Evolutionary conservation across 2,329 filamentous ascomycete genomes (phyloP), one percentile per base, ranked within the genome.

Genomic region (Huntiella omanensis): DNA sequence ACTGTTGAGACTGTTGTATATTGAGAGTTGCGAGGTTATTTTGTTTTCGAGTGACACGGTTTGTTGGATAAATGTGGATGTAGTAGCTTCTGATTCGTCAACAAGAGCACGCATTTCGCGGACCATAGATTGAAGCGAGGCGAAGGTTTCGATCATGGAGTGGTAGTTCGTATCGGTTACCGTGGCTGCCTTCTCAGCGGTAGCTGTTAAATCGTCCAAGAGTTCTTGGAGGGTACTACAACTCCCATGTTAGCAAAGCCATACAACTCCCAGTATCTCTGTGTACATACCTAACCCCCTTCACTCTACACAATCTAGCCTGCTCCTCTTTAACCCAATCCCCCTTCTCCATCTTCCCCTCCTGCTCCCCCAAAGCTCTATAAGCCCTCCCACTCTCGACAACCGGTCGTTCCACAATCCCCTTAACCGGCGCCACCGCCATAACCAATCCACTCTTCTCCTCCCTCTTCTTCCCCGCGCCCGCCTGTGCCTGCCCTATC

Each of bases 161-260:
- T 82, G 81, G 61, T 86, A 87, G 3, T 78, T 78, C 49, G 80
- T 73, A 57, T 87, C 81, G 37, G 88, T 71, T 33, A 71, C 71
- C 50, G 70, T 68, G 12, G 77, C 82, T 17, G 77, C 74, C 16
- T 67, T 61, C 47, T 74, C 68, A 16, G 80, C 80, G 57, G 77
- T 69, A 32, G 68, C 62, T 53, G 69, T 69, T 8, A 86, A 65
- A 35, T 46, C 40, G 2, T 43, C 38, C 5, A 51, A 39, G 38
- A 50, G 45, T 41, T 50, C 49, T 32, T 48, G 45, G 10, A 50
- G 38, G 3, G 45, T 48, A 38, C 49, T 50, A 33, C 32, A 40
- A n/a, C 13, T 10, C 6, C 22, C 22, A 28, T 28, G 22, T 28
- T 28, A 28, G 22, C 22, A 28, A 28, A 8, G 7, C 7, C 22